Base-by-base conservation (phyloP, 371 early-diverging fungal genomes). In the Mortierella sp. region DNA sequence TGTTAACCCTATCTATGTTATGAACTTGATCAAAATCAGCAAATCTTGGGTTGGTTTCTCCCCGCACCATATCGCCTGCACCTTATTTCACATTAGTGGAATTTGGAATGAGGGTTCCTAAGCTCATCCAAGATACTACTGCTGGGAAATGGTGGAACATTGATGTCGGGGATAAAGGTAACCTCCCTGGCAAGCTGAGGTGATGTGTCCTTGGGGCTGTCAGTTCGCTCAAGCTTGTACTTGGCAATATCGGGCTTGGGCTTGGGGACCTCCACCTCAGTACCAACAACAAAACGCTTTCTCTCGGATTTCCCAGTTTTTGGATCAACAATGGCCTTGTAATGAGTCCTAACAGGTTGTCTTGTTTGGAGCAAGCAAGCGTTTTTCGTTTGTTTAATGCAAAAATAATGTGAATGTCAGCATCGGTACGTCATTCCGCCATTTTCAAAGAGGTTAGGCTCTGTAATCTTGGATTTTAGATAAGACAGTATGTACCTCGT, bases 81-180 rank as follows among this genome's bases (percentile, higher is more conserved):
- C 24, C 22, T 3, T 52, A 60, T 59, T 61, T 6, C 40, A 6
- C 18, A 9, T 73, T 73, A 78, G 45, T 54, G 75, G 66, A 75
- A 80, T 71, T 75, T 80, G 68, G 80, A 80, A 72, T 68, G 57
- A 22, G 80, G 80, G 75, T 80, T 80, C 54, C 75, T 63, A 66
- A 80, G 75, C 60, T 80, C 80, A 28, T 75, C 75, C 66, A 80
- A 39, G 30, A 80, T 80, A 62, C 75, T 72, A 40, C 67, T 80
- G 66, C 67, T 75, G 47, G 89, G 89, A 84, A 88, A 88, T 30
- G 89, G 89, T 45, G 87, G 84, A 9, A 85, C 70, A 20, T 88
- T 86, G 30, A 86, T 75, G 16, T 76, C 74, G 5, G 89, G 67
- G 39, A 75, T 68, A 60, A 87, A 88, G 22, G 89, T 86, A 55